Percentiles rank a stretch among this genome's conserved stretches.
phyloP scores from a whole-genome alignment of 1,284 basidiomycete species.

The Ustilago sp. region DNA sequence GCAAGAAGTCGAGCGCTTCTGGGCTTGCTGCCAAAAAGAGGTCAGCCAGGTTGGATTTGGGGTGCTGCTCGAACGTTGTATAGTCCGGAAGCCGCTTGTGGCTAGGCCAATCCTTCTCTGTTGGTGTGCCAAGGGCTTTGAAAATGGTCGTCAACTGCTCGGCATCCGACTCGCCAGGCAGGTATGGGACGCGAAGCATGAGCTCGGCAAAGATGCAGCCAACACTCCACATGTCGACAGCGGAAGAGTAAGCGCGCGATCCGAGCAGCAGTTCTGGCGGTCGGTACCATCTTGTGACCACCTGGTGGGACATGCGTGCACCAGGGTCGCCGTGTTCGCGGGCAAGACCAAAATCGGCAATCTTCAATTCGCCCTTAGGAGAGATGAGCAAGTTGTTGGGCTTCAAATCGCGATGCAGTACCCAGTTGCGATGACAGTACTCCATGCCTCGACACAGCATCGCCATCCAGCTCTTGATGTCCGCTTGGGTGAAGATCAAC shows the following conservation, averaged over 20 bases:
- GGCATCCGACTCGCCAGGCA: conserved; percentile 93
- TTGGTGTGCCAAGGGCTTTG: conserved; percentile 91
- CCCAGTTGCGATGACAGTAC: conserved; percentile 94
- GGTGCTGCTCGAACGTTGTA: conserved; percentile 72
- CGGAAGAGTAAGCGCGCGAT: conserved; percentile 85
- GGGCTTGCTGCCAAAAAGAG: conserved; percentile 90
- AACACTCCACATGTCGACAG: conserved; percentile 93
- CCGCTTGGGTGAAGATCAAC: conserved; percentile 90
- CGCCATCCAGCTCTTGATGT: conserved; percentile 99
- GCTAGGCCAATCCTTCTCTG: conserved; percentile 96
- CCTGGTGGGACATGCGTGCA: conserved; percentile 96
- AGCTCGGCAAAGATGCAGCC: conserved; percentile 96
- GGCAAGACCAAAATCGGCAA: conserved; percentile 99
- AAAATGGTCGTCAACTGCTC: conserved; percentile 96
- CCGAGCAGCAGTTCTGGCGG: conserved; percentile 93
- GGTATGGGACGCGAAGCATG: conserved; percentile 91
- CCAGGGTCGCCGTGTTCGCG: conserved; percentile 93
- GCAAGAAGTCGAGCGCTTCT: conserved; percentile 86
- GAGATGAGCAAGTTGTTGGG: conserved; percentile 98
- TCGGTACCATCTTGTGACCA: conserved; percentile 97
- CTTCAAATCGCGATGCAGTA: conserved; percentile 95
- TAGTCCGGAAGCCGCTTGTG: conserved; percentile 73
- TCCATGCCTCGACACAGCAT: conserved; percentile 97
- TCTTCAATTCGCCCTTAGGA: conserved; percentile 89
- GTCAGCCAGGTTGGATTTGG: conserved; percentile 82